Percentiles rank a stretch among this genome's conserved stretches.
These are phyloP conservation scores for Aaosphaeria arxii DNA, from an alignment of 2,329 filamentous ascomycete species.

Conservation along the genomic window DNA sequence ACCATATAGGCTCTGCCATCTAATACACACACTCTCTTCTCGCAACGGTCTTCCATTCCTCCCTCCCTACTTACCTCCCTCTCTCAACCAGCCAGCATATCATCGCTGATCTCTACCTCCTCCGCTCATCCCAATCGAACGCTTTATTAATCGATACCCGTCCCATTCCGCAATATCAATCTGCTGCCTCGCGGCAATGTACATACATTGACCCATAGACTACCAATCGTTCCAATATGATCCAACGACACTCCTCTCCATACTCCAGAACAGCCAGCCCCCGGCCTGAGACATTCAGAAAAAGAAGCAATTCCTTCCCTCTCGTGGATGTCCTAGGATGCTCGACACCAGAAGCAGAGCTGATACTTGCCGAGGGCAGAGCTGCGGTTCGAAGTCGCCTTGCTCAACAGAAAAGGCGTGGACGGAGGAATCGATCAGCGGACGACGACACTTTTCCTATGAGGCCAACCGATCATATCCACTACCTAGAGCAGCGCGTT, in stretches of 20 bases:
- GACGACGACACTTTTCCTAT: conserved; percentile 19
- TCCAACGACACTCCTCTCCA: conserved; percentile 22
- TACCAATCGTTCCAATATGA: conserved; percentile 12
- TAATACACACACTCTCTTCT: conserved; percentile 9
- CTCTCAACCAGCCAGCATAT: no score
- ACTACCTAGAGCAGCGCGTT: conserved; percentile 17
- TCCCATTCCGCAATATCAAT: no score
- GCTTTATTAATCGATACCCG: no score
- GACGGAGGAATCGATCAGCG: conserved; percentile 20
- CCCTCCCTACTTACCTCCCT: no score
- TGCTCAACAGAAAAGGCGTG: conserved; percentile 5
- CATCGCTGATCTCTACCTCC: no score
- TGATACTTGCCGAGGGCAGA: conserved; percentile 33
- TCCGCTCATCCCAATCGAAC: no score
- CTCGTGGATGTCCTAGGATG: conserved; percentile 33
- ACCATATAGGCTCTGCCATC: no score
- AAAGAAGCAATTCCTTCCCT: conserved; percentile 35
- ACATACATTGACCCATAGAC: no score
- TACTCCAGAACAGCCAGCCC: conserved; percentile 13
- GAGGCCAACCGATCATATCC: conserved; percentile 28
- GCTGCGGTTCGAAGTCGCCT: conserved; percentile 31
- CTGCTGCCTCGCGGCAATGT: conserved; percentile 9
- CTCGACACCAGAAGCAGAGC: conserved; percentile 32
- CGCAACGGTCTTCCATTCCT: background rate
- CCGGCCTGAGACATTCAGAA: conserved; percentile 21